phyloP scores from a whole-genome alignment of 495 filamentous ascomycete genomes.

The Penicillium arizonense region DNA sequence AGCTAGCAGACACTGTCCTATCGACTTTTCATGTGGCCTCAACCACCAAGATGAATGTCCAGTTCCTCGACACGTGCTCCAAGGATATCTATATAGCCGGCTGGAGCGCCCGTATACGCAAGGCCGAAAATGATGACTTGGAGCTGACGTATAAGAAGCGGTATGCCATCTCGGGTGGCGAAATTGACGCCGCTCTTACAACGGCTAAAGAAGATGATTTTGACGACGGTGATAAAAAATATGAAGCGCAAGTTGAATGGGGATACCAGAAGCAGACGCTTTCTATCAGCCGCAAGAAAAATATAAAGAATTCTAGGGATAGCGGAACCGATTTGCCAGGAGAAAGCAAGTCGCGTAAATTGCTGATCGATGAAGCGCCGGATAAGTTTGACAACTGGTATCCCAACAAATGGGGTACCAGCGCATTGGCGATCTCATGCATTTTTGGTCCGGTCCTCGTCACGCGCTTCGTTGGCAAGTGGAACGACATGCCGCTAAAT shows the following conservation, averaged over 20 bases:
- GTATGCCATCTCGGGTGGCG: constrained; percentile 7
- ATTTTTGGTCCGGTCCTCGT: constrained; percentile 12
- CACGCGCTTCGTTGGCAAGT: not conserved
- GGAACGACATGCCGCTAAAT: no score
- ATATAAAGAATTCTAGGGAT: not conserved
- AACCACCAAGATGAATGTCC: constrained; percentile 9
- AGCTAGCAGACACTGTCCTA: constrained; percentile 6
- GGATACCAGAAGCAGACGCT: constrained; percentile 9
- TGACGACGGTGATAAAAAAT: constrained; percentile 6
- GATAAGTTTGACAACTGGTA: constrained; percentile 15
- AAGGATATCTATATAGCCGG: constrained; percentile 11
- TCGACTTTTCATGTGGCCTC: constrained; percentile 3
- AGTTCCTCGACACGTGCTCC: constrained; percentile 9
- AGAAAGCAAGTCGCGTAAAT: constrained; percentile 7
- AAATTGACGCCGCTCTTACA: constrained; percentile 7
- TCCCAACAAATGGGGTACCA: constrained; percentile 10
- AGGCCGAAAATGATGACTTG: constrained; percentile 8
- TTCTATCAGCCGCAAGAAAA: constrained; percentile 13
- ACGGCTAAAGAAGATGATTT: constrained; percentile 12
- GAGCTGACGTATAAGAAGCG: constrained; percentile 16
- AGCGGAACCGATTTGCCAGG: constrained; percentile 6
- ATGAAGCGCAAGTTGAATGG: constrained; percentile 16
- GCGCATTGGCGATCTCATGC: constrained; percentile 3
- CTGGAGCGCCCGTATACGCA: constrained; percentile 14
- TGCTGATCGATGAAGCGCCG: constrained; percentile 13